Evolutionary conservation across 2,329 filamentous ascomycete genomes (phyloP), one percentile per base, ranked within the genome.

Genomic region (Curvularia lunata): DNA sequence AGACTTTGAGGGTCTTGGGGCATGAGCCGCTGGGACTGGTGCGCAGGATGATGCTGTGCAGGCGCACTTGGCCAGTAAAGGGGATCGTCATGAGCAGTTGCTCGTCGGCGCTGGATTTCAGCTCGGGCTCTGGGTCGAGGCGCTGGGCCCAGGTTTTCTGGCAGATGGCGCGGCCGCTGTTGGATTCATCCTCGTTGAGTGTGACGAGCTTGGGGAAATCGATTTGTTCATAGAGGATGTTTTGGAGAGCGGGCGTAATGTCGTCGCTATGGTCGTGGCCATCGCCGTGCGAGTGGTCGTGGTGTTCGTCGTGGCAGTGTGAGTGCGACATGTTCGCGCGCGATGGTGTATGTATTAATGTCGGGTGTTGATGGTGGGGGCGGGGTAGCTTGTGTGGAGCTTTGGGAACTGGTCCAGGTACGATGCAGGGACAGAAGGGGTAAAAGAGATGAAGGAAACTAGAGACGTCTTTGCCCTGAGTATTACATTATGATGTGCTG

Each of bases 141-240:
- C 95, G 83, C 78, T 98, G 89, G 5, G 85, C 85, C 93, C 93
- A 99, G 54, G 92, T 91, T 83, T 99, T 99, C 79, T 92, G 88
- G 34, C 96, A 86, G 28, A 98, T 85, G 1, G 85, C 86, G 65
- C 86, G 85, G 18, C 93, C 95, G 0, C 88, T 85, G 58, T 88
- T 85, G 7, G 86, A 80, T 13, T 79, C 76, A 10, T 86, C 82
- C 79, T 98, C 95, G 76, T 99, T 99, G 53, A 97, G 80, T 0
- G 94, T 95, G 37, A 83, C 86, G 62, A 99, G 88, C 27, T 88
- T 85, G 78, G 91, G 89, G 79, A 98, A 97, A 75, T 93, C 87
- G 77, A 99, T 92, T 75, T 97, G 90, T 64, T 91, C 87, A 81
- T 97, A 98, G 34, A 99, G 87, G 41, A 92, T 92, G 69, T 88